Percentiles rank a stretch among this genome's conserved stretches.
Conservation (phyloP, 192 early-diverging fungal genomes). For the Coemansia sp. region DNA sequence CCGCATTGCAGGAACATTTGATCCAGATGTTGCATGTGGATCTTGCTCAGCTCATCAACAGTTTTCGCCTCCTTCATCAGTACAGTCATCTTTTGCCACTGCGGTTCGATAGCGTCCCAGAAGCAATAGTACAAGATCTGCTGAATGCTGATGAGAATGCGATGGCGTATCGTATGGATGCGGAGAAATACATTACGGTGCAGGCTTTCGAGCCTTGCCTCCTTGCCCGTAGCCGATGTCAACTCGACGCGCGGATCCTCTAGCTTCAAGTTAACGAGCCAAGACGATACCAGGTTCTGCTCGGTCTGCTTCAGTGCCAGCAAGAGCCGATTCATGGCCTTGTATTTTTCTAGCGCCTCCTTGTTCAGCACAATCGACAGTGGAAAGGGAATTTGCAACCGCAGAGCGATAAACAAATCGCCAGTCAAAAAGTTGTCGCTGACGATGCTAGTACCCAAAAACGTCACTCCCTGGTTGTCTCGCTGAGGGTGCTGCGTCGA, state of each 20-base stretch:
- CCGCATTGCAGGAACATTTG: slow-evolving; percentile 90
- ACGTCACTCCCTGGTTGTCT: slow-evolving; percentile 10
- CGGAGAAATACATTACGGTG: slow-evolving; percentile 62
- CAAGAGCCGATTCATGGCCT: slow-evolving; percentile 86
- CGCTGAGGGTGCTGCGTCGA: neutral
- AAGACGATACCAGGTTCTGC: slow-evolving; percentile 72
- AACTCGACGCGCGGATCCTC: slow-evolving; percentile 32
- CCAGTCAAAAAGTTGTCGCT: slow-evolving; percentile 57
- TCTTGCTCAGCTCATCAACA: slow-evolving; percentile 82
- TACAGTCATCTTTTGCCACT: slow-evolving; percentile 74
- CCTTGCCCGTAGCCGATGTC: slow-evolving; percentile 32
- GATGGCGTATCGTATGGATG: slow-evolving; percentile 73
- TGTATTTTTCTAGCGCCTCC: slow-evolving; percentile 87
- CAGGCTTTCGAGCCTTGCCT: slow-evolving; percentile 51
- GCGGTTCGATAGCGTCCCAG: slow-evolving; percentile 92
- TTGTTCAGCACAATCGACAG: slow-evolving; percentile 85
- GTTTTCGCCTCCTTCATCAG: slow-evolving; percentile 70
- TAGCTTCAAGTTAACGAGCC: slow-evolving; percentile 61
- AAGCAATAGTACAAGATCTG: slow-evolving; percentile 89
- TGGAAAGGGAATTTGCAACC: slow-evolving; percentile 87
- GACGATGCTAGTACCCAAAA: slow-evolving; percentile 22
- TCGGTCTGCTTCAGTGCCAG: slow-evolving; percentile 90
- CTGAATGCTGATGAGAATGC: slow-evolving; percentile 91
- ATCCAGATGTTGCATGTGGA: slow-evolving; percentile 84
- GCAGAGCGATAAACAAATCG: slow-evolving; percentile 79